phyloP scores from a whole-genome alignment of 352 stramenopile species.

The Thalassiosira livingstoniorum region DNA sequence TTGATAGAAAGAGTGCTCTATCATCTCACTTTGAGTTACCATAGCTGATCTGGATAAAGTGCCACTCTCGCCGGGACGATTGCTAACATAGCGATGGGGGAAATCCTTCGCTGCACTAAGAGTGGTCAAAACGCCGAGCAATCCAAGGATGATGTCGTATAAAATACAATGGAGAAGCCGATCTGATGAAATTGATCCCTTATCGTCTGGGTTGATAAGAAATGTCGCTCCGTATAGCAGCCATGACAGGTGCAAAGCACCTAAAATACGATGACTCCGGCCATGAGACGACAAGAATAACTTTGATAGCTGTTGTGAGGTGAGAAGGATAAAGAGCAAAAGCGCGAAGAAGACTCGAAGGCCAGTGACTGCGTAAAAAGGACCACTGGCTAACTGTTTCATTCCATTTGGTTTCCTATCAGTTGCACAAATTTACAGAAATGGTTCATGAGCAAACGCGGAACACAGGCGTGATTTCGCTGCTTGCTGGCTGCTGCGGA shows the following conservation, averaged over 20 bases:
- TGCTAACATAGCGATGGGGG: constrained; percentile 63
- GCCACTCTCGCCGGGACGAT: constrained; percentile 70
- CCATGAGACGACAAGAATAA: constrained; percentile 59
- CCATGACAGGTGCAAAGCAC: constrained; percentile 50
- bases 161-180: constrained; percentile 43
- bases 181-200: no score
- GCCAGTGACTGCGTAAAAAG: constrained; percentile 2
- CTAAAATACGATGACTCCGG: constrained; percentile 56
- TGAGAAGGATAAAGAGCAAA: constrained; percentile 6
- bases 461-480: no score
- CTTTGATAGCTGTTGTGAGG: constrained; percentile 2
- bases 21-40: constrained; percentile 86
- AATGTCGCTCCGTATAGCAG: constrained; percentile 34
- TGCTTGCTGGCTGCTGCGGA: no score
- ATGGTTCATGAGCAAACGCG: no score
- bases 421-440: no score
- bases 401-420: no score
- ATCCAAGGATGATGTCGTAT: constrained; percentile 79
- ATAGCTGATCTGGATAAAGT: constrained; percentile 76
- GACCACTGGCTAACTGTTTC: no score
- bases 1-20: constrained; percentile 88
- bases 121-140: constrained; percentile 68
- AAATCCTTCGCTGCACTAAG: constrained; percentile 83
- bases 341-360: constrained; percentile 16
- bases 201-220: neutral